Evolutionary conservation across 2,329 filamentous ascomycete species (phyloP), one percentile per base, ranked within the genome.

Genomic region (Fusarium verticillioides): DNA sequence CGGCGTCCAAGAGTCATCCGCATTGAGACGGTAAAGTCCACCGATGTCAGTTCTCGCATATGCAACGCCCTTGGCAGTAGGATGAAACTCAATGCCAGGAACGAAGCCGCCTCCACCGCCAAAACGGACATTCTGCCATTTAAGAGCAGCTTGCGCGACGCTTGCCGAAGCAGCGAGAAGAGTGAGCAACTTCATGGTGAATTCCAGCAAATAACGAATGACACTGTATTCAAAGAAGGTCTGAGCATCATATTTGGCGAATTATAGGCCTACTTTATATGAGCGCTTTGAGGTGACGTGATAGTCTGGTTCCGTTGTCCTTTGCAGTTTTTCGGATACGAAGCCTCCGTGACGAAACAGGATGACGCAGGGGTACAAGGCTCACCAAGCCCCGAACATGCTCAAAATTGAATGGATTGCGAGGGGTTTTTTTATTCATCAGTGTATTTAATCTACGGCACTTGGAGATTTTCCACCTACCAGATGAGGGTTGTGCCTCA

Each of bases 41-140:
- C 72, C 72, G 23, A 75, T 75, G 3, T 75, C 72, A 16, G 72
- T 75, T 4, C 72, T 32, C 5, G 69, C 72, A 10, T 75, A 75
- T 0, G 72, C 72, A 7, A 75, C 72, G 5, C 72, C 72, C 26
- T 67, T 75, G 1, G 72, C 23, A 16, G 63, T 75, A 6, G 72
- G 72, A 34, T 75, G 72, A 7, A 75, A 75, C n/a, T 73, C 72
- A 3, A 75, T 75, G 5, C 72, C 72, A 5, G 69, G n/a, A 0
- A 60, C 60, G 2, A 75, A 75, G 6, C 72, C 72, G 9, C 72
- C 72, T 7, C 72, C 72, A 1, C 72, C 72, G 5, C 72, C 72
- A 7, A 75, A 65, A 2, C 60, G 72, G 12, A 75, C 72, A 54
- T 75, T 75, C 16, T 75, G 47, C 72, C 72, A 75, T 2, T 66